Evolutionary conservation across 2,329 filamentous ascomycete genomes (phyloP).

Genomic region (Sporothrix phasma): DNA sequence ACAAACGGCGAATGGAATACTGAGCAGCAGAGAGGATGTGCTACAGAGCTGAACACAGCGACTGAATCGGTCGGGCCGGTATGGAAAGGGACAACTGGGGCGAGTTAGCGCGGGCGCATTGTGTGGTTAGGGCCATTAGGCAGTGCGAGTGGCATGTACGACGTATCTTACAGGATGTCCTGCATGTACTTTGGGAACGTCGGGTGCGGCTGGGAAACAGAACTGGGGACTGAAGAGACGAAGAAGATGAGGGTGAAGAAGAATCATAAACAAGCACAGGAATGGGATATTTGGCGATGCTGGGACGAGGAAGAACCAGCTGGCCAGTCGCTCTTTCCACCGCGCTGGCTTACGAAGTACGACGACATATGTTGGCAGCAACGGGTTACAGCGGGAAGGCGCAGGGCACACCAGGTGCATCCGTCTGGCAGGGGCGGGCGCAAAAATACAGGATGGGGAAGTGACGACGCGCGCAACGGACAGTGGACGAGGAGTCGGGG

Average conservation of each 20-base stretch:
- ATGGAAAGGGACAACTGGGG: slow-evolving; percentile 2
- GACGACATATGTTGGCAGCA: too few species aligned
- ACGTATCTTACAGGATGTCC: too few species aligned
- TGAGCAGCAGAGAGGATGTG: not conserved
- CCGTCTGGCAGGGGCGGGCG: not conserved
- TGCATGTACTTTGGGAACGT: too few species aligned
- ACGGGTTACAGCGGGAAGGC: not conserved
- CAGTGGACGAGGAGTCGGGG: not conserved
- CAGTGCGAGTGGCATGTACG: not conserved
- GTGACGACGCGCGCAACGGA: not conserved
- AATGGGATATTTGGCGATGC: not conserved
- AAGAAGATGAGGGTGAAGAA: not conserved
- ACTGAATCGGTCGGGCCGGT: not conserved
- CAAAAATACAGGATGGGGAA: not conserved
- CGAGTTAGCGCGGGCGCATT: slow-evolving; percentile 8
- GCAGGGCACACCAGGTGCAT: not conserved
- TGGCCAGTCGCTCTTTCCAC: not conserved
- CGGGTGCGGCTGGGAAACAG: not conserved
- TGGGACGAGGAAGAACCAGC: not conserved
- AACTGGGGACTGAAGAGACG: not conserved
- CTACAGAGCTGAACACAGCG: not conserved
- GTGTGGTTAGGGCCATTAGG: slow-evolving; percentile 1
- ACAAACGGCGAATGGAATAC: not conserved
- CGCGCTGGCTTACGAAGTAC: not conserved
- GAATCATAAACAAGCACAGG: slow-evolving; percentile 2